Conservation (phyloP, 1,284 basidiomycete genomes). For the Ganoderma lucidum region DNA sequence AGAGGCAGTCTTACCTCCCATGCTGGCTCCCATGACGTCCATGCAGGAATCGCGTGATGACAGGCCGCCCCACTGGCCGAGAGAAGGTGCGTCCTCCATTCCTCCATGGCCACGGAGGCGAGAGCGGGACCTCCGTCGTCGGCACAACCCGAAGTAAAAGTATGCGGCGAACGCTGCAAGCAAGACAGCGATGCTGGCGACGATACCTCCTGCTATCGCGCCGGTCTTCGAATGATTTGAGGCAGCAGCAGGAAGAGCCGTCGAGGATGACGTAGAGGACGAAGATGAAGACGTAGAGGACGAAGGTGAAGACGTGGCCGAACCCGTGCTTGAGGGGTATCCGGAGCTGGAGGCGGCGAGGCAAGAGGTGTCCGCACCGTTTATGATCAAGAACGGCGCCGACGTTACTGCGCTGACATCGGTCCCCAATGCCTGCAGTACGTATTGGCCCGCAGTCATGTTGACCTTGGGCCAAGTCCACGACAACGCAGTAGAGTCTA, state of each 20-base stretch:
- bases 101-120: conserved; percentile 24
- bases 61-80: conserved; percentile 38
- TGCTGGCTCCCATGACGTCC: conserved; percentile 24
- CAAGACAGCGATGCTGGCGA: conserved; percentile 43
- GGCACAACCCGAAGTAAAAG: conserved; percentile 38
- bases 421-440: conserved; percentile 27
- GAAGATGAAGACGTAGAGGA: conserved; percentile 4
- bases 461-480: conserved; percentile 37
- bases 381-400: conserved; percentile 32
- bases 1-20: conserved; percentile 16
- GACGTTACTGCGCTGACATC: conserved; percentile 20
- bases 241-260: conserved; percentile 20
- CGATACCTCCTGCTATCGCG: conserved; percentile 46
- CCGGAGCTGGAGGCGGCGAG: conserved; percentile 13
- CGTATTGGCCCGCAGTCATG: conserved; percentile 39
- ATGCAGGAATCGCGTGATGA: conserved; percentile 33
- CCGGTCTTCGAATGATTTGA: conserved; percentile 36
- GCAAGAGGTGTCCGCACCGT: conserved; percentile 34
- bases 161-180: conserved; percentile 33
- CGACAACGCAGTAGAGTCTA: not conserved
- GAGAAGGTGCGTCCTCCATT: conserved; percentile 18
- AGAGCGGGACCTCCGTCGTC: conserved; percentile 27
- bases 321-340: not conserved
- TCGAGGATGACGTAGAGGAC: conserved; percentile 6
- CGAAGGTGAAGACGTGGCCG: conserved; percentile 4